Evolutionary conservation across 2,329 filamentous ascomycete species (phyloP).

Genomic region (Hymenoscyphus scutula): DNA sequence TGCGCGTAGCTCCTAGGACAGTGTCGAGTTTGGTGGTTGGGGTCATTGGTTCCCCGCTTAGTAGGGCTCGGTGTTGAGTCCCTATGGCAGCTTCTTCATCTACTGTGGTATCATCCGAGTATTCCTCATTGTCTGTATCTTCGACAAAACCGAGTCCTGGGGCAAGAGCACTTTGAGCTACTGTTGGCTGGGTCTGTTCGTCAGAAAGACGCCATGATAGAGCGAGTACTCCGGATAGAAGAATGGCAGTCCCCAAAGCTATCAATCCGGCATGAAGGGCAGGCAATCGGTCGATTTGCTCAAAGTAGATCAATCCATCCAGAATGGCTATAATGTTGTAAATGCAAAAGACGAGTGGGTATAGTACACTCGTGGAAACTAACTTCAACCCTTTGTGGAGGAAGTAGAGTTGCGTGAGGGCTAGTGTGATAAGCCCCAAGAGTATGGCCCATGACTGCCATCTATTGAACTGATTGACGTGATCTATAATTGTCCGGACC

Average conservation of each 20-base stretch:
- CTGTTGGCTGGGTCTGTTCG: conserved; percentile 60
- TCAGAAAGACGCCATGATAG: conserved; percentile 92
- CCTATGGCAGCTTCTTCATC: conserved; percentile 37
- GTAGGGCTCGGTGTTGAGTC: conserved; percentile 30
- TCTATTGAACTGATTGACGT: conserved; percentile 87
- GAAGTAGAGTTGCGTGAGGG: conserved; percentile 90
- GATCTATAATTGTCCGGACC: conserved; percentile 79
- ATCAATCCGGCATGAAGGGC: conserved; percentile 77
- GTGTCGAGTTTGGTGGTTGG: conserved; percentile 34
- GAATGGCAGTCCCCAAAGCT: conserved; percentile 78
- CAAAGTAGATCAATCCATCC: conserved; percentile 95
- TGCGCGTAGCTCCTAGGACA: conserved; percentile 31
- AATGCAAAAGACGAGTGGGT: conserved; percentile 95
- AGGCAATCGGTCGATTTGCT: conserved; percentile 78
- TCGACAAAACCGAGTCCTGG: conserved; percentile 82
- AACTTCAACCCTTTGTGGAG: conserved; percentile 91
- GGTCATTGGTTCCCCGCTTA: conserved; percentile 33
- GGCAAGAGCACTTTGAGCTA: conserved; percentile 67
- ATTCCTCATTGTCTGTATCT: conserved; percentile 57
- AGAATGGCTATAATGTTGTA: conserved; percentile 99
- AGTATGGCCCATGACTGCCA: conserved; percentile 96
- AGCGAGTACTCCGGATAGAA: conserved; percentile 84
- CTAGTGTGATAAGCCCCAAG: conserved; percentile 73
- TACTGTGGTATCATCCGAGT: conserved; percentile 48
- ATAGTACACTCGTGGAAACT: conserved; percentile 91